Conservation (phyloP, 768 basidiomycete species). For the Leucosporidium scottii region DNA sequence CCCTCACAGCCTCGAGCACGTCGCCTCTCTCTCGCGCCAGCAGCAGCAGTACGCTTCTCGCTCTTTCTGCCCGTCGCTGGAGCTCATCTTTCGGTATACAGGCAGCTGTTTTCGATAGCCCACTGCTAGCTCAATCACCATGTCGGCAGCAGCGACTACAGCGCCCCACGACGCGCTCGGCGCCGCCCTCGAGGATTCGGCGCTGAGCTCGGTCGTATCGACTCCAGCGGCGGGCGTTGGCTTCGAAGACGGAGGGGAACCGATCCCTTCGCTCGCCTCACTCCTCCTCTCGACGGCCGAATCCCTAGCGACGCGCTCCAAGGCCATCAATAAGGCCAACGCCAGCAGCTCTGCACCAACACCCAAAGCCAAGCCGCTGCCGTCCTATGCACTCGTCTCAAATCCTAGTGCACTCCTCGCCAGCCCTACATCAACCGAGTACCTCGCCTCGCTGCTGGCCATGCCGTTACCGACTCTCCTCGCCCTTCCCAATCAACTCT, state of each 20-base stretch:
- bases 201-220: background rate
- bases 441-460: constrained; percentile 24
- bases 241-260: background rate
- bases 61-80: background rate
- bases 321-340: background rate
- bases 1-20: too few relatives aligned
- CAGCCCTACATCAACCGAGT: background rate
- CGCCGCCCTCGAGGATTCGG: background rate
- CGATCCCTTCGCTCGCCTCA: constrained; percentile 24
- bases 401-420: background rate
- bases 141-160: background rate
- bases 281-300: constrained; percentile 26
- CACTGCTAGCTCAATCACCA: background rate
- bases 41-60: too few relatives aligned
- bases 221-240: background rate
- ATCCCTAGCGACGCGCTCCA: constrained; percentile 16
- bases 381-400: background rate
- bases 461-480: constrained; percentile 16
- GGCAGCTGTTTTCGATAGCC: background rate
- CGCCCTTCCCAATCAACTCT: constrained; percentile 16
- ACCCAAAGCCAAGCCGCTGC: too few relatives aligned
- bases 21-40: too few relatives aligned
- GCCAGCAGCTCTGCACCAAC: background rate
- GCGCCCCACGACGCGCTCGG: background rate
- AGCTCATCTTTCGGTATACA: background rate